phyloP scores from a whole-genome alignment of 345 rosid species.

The Camelina hispida region DNA sequence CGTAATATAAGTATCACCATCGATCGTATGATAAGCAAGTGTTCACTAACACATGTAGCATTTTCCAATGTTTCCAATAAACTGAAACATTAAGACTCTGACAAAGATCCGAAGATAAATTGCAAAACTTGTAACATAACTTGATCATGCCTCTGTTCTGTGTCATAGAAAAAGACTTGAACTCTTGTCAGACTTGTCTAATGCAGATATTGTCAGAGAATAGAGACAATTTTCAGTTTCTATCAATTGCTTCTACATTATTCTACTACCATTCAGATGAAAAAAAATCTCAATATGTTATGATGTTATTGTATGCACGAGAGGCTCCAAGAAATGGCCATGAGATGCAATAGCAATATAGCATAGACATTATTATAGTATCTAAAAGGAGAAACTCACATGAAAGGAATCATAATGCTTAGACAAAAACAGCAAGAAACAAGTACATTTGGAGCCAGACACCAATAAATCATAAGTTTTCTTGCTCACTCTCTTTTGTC shows the following conservation, averaged over 20 bases:
- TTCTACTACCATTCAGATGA: too few species aligned
- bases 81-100: not conserved
- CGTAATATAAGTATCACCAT: slow-evolving; percentile 39
- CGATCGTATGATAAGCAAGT: not conserved
- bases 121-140: slow-evolving; percentile 6
- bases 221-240: not conserved
- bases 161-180: slow-evolving; percentile 13
- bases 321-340: not conserved
- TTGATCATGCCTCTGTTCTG: slow-evolving; percentile 15
- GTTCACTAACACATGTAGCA: slow-evolving; percentile 4
- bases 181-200: slow-evolving; percentile 13
- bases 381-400: slow-evolving; percentile 2
- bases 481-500: slow-evolving; percentile 18
- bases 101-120: slow-evolving; percentile 25
- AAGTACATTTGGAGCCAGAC: not conserved
- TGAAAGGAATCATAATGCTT: not conserved
- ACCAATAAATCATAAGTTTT: not conserved
- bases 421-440: not conserved
- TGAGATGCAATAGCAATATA: too few species aligned
- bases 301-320: not conserved
- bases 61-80: slow-evolving; percentile 9
- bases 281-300: too few species aligned
- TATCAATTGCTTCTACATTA: not conserved
- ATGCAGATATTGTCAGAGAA: slow-evolving; percentile 6
- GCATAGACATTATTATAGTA: not conserved